Percentiles rank a stretch among this genome's conserved stretches.
These are phyloP conservation scores for Ceratobasidium sp. DNA, from an alignment of 1,284 basidiomycete species.

Conservation along the genomic window DNA sequence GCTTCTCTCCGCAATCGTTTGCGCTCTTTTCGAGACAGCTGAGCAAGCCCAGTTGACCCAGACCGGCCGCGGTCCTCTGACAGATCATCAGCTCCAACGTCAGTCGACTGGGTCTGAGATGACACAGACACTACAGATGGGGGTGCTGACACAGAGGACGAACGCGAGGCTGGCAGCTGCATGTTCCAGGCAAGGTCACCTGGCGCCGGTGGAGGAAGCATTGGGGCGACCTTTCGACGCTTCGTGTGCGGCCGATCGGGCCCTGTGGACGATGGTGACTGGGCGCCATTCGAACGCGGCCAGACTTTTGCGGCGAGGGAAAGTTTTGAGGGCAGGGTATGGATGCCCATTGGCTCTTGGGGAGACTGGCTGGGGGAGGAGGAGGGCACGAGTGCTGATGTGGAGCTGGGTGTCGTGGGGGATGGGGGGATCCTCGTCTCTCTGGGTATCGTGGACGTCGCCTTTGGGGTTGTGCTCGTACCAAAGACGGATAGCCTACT, in stretches of 20 bases:
- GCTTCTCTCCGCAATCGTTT: constrained; percentile 35
- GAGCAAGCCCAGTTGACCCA: constrained; percentile 21
- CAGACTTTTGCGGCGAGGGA: constrained; percentile 30
- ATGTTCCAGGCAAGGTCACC: not conserved
- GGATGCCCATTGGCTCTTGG: constrained; percentile 39
- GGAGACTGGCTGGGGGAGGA: not conserved
- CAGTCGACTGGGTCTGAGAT: constrained; percentile 2
- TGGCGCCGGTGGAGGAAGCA: constrained; percentile 31
- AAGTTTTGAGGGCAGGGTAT: constrained; percentile 32
- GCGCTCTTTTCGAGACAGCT: constrained; percentile 40
- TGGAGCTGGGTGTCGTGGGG: constrained; percentile 2
- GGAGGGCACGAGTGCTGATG: not conserved
- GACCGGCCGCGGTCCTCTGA: constrained; percentile 9
- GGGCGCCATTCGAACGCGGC: constrained; percentile 12
- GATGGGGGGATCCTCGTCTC: not conserved
- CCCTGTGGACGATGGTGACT: not conserved
- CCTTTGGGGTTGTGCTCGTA: constrained; percentile 14
- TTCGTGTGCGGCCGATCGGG: constrained; percentile 22
- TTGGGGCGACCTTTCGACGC: constrained; percentile 26
- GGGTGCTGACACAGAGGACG: constrained; percentile 4
- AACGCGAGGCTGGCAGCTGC: constrained; percentile 28
- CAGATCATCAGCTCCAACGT: constrained; percentile 2
- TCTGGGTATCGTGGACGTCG: not conserved
- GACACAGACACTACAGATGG: constrained; percentile 4
- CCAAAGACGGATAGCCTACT: constrained; percentile 36